Evolutionary conservation across 2,329 filamentous ascomycete genomes (phyloP).

Genomic region (Huntiella savannae): DNA sequence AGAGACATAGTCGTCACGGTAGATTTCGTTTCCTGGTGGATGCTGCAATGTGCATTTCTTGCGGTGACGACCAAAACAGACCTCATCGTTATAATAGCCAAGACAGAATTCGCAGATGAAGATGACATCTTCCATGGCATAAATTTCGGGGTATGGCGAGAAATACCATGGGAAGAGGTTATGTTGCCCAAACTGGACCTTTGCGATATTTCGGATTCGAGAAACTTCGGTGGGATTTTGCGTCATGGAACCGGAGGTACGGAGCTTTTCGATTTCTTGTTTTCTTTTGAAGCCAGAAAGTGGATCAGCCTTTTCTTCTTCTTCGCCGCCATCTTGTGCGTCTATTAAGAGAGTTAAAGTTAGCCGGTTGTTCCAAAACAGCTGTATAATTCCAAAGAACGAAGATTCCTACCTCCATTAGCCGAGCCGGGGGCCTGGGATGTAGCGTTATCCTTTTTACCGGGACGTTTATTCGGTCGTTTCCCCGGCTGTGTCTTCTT

Average conservation of each 20-base stretch:
- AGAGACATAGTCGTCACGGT: conserved; percentile 79
- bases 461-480: conserved; percentile 35
- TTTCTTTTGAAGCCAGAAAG: conserved; percentile 49
- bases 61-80: conserved; percentile 70
- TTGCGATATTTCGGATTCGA: conserved; percentile 83
- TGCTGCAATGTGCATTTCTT: conserved; percentile 80
- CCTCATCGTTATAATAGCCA: conserved; percentile 68
- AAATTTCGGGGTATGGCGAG: conserved; percentile 82
- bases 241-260: conserved; percentile 92
- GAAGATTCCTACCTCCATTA: conserved; percentile 4
- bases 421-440: conserved; percentile 33
- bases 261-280: conserved; percentile 89
- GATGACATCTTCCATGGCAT: conserved; percentile 73
- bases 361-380: not conserved
- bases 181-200: conserved; percentile 79
- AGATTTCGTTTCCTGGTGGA: conserved; percentile 94
- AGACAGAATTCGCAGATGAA: conserved; percentile 97
- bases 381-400: not conserved
- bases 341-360: conserved; percentile 1
- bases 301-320: conserved; percentile 11
- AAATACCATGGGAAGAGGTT: conserved; percentile 98
- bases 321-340: conserved; percentile 37
- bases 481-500: conserved; percentile 40
- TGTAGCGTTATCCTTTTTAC: conserved; percentile 33
- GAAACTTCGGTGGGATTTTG: conserved; percentile 96